Evolutionary conservation across 345 rosid species (phyloP).

Genomic region (Anastatica hierochuntica): DNA sequence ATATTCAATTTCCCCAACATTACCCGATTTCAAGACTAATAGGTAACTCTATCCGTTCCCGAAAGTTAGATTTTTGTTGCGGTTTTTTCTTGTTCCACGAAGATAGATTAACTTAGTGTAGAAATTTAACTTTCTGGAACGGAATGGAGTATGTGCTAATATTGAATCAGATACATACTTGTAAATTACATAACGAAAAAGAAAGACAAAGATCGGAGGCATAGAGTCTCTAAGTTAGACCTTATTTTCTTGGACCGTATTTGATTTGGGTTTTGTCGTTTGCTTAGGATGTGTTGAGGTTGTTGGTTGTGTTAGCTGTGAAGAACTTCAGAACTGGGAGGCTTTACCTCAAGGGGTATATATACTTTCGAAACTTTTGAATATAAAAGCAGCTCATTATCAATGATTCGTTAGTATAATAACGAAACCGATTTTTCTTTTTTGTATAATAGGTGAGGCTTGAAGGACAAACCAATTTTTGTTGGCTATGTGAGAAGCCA

Average conservation of each 20-base stretch:
- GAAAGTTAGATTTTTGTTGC: too few species aligned
- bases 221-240: neutral
- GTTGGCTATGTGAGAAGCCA: slow-evolving; percentile 93
- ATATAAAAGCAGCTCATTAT: neutral
- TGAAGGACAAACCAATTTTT: slow-evolving; percentile 75
- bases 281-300: slow-evolving; percentile 49
- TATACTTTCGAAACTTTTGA: too few species aligned
- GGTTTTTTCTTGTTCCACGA: too few species aligned
- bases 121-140: too few species aligned
- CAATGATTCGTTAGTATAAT: neutral
- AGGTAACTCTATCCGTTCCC: slow-evolving; percentile 30
- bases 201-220: too few species aligned
- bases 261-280: too few species aligned
- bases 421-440: neutral
- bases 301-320: slow-evolving; percentile 47
- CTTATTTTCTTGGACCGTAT: too few species aligned
- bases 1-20: slow-evolving; percentile 55
- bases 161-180: too few species aligned
- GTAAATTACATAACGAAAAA: too few species aligned
- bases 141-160: too few species aligned
- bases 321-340: slow-evolving; percentile 52
- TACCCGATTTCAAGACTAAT: slow-evolving; percentile 83
- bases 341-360: slow-evolving; percentile 50
- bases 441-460: slow-evolving; percentile 52
- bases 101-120: too few species aligned